Conservation (phyloP, 225 moss, liverwort and hornwort genomes). For the Climacium dendroides region DNA sequence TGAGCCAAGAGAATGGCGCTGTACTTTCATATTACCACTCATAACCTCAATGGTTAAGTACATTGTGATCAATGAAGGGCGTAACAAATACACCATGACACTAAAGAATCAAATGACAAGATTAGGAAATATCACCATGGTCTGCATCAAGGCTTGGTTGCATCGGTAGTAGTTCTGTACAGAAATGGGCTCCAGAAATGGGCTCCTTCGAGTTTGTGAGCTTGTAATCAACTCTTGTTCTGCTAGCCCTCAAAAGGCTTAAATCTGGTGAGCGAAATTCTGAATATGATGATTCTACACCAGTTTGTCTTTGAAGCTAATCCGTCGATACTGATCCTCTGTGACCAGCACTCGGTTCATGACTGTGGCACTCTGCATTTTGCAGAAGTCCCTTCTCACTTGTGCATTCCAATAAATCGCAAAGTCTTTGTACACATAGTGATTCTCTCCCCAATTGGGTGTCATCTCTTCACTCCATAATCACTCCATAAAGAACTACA, state of each 20-base stretch:
- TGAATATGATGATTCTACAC: neutral
- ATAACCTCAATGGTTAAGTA: too few species aligned
- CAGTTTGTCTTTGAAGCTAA: neutral
- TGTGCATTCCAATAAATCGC: neutral
- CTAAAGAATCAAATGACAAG: neutral
- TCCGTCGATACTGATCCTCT: neutral
- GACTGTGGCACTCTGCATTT: neutral
- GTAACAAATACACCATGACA: neutral
- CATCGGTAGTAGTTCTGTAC: neutral
- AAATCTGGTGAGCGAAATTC: neutral
- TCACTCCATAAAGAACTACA: too few species aligned
- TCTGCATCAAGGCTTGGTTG: neutral
- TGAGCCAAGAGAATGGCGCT: neutral
- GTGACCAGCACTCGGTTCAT: neutral
- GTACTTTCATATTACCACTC: neutral
- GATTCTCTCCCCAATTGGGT: neutral
- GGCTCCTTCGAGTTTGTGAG: neutral
- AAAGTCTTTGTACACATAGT: neutral
- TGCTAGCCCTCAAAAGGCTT: neutral
- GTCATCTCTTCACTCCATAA: too few species aligned
- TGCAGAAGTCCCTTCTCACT: neutral
- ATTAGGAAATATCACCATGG: neutral
- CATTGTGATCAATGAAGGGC: neutral
- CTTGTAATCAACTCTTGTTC: neutral
- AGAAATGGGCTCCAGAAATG: neutral